Percentiles rank a stretch among this genome's conserved stretches.
phyloP scores from a whole-genome alignment of 306 rosid genomes.

The Inga oerstediana region DNA sequence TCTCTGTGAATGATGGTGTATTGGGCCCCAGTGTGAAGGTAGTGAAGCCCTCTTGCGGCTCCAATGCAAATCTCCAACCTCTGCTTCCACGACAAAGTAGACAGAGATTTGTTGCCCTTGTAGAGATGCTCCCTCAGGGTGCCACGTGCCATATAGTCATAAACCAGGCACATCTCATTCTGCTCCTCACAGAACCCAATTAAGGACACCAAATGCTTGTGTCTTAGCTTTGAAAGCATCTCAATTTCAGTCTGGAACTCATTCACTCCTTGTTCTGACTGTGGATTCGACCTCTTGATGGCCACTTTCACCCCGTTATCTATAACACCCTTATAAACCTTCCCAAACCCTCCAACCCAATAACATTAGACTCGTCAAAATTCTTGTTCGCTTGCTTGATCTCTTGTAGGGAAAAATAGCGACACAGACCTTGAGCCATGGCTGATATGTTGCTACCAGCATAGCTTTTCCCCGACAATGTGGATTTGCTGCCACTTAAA shows the following conservation, averaged over 20 bases:
- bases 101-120: conserved; percentile 44
- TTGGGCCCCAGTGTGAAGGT: conserved; percentile 61
- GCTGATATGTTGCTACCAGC: conserved; percentile 36
- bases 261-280: conserved; percentile 56
- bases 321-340: conserved; percentile 57
- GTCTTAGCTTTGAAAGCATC: conserved; percentile 59
- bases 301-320: conserved; percentile 52
- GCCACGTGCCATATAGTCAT: conserved; percentile 61
- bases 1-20: conserved; percentile 67
- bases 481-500: conserved; percentile 30
- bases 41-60: conserved; percentile 66
- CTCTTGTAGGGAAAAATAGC: conserved; percentile 51
- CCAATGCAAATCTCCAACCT: conserved; percentile 68
- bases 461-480: conserved; percentile 46
- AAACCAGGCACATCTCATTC: conserved; percentile 56
- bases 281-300: conserved; percentile 53
- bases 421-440: conserved; percentile 55
- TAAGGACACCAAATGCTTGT: conserved; percentile 59
- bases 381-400: conserved; percentile 49
- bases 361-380: conserved; percentile 57
- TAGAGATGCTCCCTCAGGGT: conserved; percentile 58
- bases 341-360: conserved; percentile 69
- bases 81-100: conserved; percentile 54
- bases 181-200: conserved; percentile 61
- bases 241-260: conserved; percentile 62